Evolutionary conservation across 805 yeast species (phyloP), one percentile per base, ranked within the genome.

Genomic region (Candida insectorum): DNA sequence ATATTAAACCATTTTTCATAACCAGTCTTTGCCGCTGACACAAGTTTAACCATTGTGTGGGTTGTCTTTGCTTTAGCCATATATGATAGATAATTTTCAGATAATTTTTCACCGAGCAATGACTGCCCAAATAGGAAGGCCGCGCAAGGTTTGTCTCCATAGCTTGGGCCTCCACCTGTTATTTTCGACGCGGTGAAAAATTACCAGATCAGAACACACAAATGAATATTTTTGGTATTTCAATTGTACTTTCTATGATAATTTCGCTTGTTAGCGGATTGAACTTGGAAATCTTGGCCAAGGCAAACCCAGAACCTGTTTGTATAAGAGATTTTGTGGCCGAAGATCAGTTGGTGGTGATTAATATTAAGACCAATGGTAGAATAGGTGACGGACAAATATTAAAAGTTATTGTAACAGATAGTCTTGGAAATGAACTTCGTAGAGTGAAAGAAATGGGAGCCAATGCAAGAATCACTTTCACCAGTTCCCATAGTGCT

Each of bases 321-420:
- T 93, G 98, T 69, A 75, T 93, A 45, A 85, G 98, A 58, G 97
- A 93, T 58, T 91, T 91, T 54, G 94, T 85, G 35, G 66, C 75
- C 30, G 84, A 79, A 46, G 89, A 87, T 37, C 91, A 86, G 55
- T 62, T 89, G 45, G 97, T 91, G 17, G 96, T 91, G 28, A 85
- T 89, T 37, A 82, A 81, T 45, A 74, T 87, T 49, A 73, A 77
- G 40, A 74, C 95, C 7, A 70, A 75, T 46, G 97, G 97, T 22
- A 54, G 68, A 33, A 63, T 65, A 37, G 93, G 93, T 23, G 97
- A 93, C 60, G 97, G 97, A 23, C 97, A 93, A 63, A 62, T 65
- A 29, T 71, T 93, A 53, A 75, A 75, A 45, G 65, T 91, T 43
- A 54, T 62, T 32, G 81, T 87, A 44, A 71, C 74, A 30, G 97